Percentiles rank a stretch among this genome's conserved stretches.
phyloP scores from a whole-genome alignment of 2,329 filamentous ascomycete species.

The Stachybotrys chartarum region DNA sequence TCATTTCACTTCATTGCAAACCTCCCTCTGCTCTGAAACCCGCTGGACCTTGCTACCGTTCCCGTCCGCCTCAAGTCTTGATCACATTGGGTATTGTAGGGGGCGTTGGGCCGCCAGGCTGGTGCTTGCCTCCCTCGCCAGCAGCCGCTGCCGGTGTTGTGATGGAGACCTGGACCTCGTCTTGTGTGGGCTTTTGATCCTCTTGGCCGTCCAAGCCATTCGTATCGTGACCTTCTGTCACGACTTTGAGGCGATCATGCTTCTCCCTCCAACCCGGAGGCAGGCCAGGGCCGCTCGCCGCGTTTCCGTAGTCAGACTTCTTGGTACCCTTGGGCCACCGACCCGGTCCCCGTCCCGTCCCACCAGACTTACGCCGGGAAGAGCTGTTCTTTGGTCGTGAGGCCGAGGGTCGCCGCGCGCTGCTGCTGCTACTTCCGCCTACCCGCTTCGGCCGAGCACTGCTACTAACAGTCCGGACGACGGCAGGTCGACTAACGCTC shows the following conservation, averaged over 20 bases:
- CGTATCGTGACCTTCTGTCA: constrained; percentile 9
- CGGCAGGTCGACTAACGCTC: constrained; percentile 29
- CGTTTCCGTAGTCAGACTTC: constrained; percentile 61
- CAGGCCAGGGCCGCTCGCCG: constrained; percentile 56
- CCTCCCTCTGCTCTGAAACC: neutral
- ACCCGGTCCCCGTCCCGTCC: constrained; percentile 57
- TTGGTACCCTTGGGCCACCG: constrained; percentile 63
- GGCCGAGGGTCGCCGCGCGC: constrained; percentile 20
- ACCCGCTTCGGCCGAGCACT: constrained; percentile 31
- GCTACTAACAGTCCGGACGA: constrained; percentile 26
- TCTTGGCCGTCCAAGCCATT: constrained; percentile 6
- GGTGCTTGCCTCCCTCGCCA: neutral
- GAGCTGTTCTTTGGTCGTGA: constrained; percentile 33
- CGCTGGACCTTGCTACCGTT: neutral
- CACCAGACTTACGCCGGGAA: constrained; percentile 49
- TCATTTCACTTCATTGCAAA: neutral
- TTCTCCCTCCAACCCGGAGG: constrained; percentile 48
- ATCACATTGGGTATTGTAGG: neutral
- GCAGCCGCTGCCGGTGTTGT: constrained; percentile 6
- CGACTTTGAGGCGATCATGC: constrained; percentile 9
- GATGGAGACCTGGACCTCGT: constrained; percentile 25
- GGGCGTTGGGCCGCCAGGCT: neutral
- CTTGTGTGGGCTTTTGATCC: constrained; percentile 19
- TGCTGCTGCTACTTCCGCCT: constrained; percentile 20
- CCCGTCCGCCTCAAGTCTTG: neutral